Percentiles rank a stretch among this genome's conserved stretches.
These are phyloP conservation scores for Amanita pseudoporphyria DNA, from an alignment of 768 basidiomycete species.

Conservation along the genomic window DNA sequence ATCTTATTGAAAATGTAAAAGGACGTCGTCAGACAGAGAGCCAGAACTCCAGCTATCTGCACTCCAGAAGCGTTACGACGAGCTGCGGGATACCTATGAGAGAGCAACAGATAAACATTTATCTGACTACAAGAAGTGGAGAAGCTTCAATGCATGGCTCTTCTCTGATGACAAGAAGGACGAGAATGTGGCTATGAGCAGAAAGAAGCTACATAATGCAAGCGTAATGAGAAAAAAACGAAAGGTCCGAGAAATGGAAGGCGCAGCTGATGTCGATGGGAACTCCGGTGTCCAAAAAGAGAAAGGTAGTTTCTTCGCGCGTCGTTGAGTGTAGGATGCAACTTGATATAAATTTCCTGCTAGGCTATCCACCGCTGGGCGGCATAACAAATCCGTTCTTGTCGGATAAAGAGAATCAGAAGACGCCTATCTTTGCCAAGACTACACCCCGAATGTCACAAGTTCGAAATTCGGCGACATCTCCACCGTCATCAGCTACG, in stretches of 20 bases:
- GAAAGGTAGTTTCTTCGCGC: not conserved
- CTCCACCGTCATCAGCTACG: not conserved
- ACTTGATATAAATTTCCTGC: not conserved
- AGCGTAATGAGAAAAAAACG: conserved; percentile 15
- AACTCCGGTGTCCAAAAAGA: not conserved
- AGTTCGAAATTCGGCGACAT: not conserved
- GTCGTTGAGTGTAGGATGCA: too few species aligned
- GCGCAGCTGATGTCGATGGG: conserved; percentile 7
- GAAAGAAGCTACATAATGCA: conserved; percentile 14
- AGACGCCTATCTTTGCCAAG: conserved; percentile 9
- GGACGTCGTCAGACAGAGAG: conserved; percentile 4
- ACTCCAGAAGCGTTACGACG: conserved; percentile 34
- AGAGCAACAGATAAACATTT: conserved; percentile 39
- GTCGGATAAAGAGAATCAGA: conserved; percentile 18
- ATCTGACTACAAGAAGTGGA: conserved; percentile 45
- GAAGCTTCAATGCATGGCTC: conserved; percentile 33
- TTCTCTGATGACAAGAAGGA: conserved; percentile 21
- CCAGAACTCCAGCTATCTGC: conserved; percentile 20
- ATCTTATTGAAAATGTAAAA: not conserved
- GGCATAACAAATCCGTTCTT: conserved; percentile 13
- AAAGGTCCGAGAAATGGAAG: conserved; percentile 16
- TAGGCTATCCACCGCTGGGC: conserved; percentile 13
- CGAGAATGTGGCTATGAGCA: conserved; percentile 21
- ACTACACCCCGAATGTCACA: conserved; percentile 6
- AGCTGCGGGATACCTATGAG: conserved; percentile 31